These are phyloP conservation scores for Protea cynaroides DNA, from an alignment of 164 flowering plant species.

Conservation along the genomic window DNA sequence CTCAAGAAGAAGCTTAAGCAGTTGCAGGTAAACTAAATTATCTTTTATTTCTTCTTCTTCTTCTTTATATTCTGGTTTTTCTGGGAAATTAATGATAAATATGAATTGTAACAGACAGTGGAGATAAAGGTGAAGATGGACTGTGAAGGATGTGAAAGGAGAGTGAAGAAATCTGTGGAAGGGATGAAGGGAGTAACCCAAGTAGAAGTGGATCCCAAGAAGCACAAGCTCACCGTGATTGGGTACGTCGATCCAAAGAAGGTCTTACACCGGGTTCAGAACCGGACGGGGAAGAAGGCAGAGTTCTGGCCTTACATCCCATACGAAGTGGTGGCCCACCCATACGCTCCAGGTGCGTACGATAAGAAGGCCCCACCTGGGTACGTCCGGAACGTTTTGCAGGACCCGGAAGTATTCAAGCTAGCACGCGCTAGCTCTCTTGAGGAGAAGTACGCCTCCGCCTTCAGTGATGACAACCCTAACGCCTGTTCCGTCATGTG, in stretches of 20 bases:
- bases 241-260: slow-evolving; percentile 80
- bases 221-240: slow-evolving; percentile 64
- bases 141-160: slow-evolving; percentile 93
- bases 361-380: slow-evolving; percentile 93
- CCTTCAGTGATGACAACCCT: slow-evolving; percentile 91
- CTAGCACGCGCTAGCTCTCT: slow-evolving; percentile 78
- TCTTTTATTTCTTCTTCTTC: background rate
- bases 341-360: slow-evolving; percentile 79
- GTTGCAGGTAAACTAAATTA: background rate
- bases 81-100: too few relatives aligned
- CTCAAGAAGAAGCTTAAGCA: background rate
- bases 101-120: slow-evolving; percentile 74
- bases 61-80: background rate
- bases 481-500: slow-evolving; percentile 69
- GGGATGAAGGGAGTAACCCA: slow-evolving; percentile 73
- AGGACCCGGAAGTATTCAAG: slow-evolving; percentile 33
- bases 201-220: slow-evolving; percentile 58
- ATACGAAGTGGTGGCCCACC: slow-evolving; percentile 73
- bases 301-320: slow-evolving; percentile 97
- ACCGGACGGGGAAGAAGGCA: slow-evolving; percentile 74
- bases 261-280: slow-evolving; percentile 62
- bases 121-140: slow-evolving; percentile 81
- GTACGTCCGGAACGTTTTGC: slow-evolving; percentile 49
- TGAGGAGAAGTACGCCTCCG: slow-evolving; percentile 74
- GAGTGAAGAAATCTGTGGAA: slow-evolving; percentile 55